Conservation (phyloP, 441 rosid genomes). For the Populus hybrid region DNA sequence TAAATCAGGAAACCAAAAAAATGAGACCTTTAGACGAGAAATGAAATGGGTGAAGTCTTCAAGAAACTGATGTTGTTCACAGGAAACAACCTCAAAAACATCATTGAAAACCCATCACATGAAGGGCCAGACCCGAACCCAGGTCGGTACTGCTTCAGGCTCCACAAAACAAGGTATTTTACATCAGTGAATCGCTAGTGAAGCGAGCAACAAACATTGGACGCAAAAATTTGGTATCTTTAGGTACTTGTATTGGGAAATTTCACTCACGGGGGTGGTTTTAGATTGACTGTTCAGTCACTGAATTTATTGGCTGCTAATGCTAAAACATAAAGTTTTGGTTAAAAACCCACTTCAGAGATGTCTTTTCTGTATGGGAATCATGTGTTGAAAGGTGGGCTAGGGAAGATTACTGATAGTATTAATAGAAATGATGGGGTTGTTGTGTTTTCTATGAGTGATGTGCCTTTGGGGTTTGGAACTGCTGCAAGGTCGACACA, state of each 20-base stretch:
- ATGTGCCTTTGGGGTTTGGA: too few species aligned
- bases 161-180: slow-evolving; percentile 73
- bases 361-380: slow-evolving; percentile 88
- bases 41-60: slow-evolving; percentile 81
- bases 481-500: too few species aligned
- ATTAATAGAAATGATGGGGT: too few species aligned
- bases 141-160: slow-evolving; percentile 85
- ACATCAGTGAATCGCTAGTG: slow-evolving; percentile 77
- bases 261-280: slow-evolving; percentile 78
- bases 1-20: neutral
- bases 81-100: slow-evolving; percentile 84
- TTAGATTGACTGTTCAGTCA: slow-evolving; percentile 67
- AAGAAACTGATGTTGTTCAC: slow-evolving; percentile 78
- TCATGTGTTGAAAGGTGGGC: too few species aligned
- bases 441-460: too few species aligned
- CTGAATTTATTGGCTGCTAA: slow-evolving; percentile 60
- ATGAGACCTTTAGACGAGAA: slow-evolving; percentile 87
- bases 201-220: slow-evolving; percentile 79
- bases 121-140: slow-evolving; percentile 73
- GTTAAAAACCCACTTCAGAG: slow-evolving; percentile 90
- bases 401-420: too few species aligned
- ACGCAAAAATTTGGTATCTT: slow-evolving; percentile 49
- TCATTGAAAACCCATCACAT: slow-evolving; percentile 74
- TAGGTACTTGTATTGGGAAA: slow-evolving; percentile 80
- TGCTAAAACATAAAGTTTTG: slow-evolving; percentile 89